Evolutionary conservation across 192 early-diverging fungal genomes (phyloP), one percentile per base, ranked within the genome.

Genomic region (Piromyces sp.): DNA sequence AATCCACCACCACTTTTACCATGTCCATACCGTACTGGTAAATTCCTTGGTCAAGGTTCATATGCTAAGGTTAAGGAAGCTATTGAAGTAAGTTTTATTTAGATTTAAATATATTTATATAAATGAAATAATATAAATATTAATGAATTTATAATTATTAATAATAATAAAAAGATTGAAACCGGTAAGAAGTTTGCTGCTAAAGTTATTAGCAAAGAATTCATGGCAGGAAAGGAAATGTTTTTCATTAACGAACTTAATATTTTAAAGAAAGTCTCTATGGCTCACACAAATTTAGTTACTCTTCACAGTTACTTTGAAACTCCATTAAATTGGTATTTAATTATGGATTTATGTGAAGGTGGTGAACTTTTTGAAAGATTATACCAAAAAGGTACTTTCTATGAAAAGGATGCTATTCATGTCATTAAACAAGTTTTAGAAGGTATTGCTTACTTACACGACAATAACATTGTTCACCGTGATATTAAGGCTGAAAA

Each of bases 351-450:
- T 83, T 85, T 93, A 79, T 93, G 92, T 31, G 89, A 89, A 12
- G 97, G 97, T 36, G 96, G 96, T 30, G 97, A 99, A 86, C 86
- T 99, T 30, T 98, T 97, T 85, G 94, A 97, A 83, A 88, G 94
- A 36, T 94, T 99, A 80, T 86, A 90, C 85, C 83, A 88, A 85
- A 79, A 89, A 90, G 87, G 92, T 85, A 86, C 81, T 80, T 93
- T 93, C 79, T 89, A 87, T 82, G 97, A 99, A 85, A 81, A 86
- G 6, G 95, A 97, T 82, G 96, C 95, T 5, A 93, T 94, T 13
- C 81, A 89, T 40, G 90, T 97, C 78, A 89, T 98, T 37, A 86
- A 88, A 30, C 93, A 91, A 51, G 90, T 99, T 78, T 87, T 93
- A 37, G 89, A 90, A 30, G 95, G 94, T 19, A 92, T 97, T n/a